Evolutionary conservation across 148 eudicot genomes (phyloP), one percentile per base, ranked within the genome.

Genomic region (Dianthus caryophyllus): DNA sequence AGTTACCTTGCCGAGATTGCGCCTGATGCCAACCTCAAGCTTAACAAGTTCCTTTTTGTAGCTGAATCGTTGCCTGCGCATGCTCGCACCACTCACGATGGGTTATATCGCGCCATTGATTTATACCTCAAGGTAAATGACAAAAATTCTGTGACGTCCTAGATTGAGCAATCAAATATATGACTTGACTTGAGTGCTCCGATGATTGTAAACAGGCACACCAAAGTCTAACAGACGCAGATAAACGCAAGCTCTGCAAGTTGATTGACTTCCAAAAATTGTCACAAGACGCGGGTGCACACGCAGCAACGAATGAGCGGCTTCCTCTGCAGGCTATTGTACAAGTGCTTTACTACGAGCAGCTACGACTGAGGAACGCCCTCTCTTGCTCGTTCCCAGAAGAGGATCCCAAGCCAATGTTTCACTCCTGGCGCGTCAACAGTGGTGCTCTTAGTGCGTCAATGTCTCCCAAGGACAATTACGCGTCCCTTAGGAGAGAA

Each of bases 371-470:
- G 11, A 75, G 90, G 8, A 90, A 84, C 60, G 78, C 96, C n/a
- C 66, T 94, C 41, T 81, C 71, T 38, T 78, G 80, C 66, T 83
- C 95, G 16, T 72, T 81, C 55, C 88, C 90, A 0, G 96, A 86
- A 1, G 97, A 88, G 24, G 90, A 86, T 0, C 77, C 83, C 46
- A 85, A 87, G 77, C 94, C 94, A 9, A 78, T 82, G 77, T 88
- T 89, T 56, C 88, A 84, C 58, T 90, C 98, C 1, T 94, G 97
- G 98, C 79, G 98, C 54, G 84, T 90, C 70, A 86, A 82, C 61
- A 93, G 98, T 36, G 98, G 98, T 6, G 98, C 89, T 48, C 82
- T 86, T 14, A 90, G 97, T 79, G 97, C 98, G 61, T 86, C 98
- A 2, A 82, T 90, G 90, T 94, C 97, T 76, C 98, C 96, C 6